phyloP scores from a whole-genome alignment of 768 basidiomycete genomes.

The Rhodotorula kratochvilovae region DNA sequence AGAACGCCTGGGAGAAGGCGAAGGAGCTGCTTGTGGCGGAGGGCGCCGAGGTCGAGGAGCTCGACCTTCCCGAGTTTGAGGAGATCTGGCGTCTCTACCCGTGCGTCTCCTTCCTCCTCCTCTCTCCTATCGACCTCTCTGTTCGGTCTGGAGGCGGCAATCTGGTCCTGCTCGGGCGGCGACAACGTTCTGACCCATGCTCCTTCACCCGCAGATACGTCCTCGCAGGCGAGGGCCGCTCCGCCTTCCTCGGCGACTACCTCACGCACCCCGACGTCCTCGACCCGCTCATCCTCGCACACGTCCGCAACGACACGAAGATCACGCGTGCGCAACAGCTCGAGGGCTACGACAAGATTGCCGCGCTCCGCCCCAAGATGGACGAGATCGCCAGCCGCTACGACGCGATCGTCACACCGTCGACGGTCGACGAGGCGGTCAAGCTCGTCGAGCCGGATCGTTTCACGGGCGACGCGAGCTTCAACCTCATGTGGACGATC shows the following conservation, averaged over 20 bases:
- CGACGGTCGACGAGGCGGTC: constrained; percentile 43
- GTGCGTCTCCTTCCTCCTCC: not conserved
- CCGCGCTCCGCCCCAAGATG: constrained; percentile 41
- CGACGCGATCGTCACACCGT: constrained; percentile 44
- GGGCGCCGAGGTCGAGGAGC: constrained; percentile 44
- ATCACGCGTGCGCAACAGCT: constrained; percentile 35
- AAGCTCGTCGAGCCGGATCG: constrained; percentile 34
- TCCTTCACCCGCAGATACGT: constrained; percentile 2
- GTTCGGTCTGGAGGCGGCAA: too few relatives aligned
- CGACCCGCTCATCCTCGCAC: constrained; percentile 30
- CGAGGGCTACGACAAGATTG: constrained; percentile 44
- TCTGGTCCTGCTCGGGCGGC: too few relatives aligned
- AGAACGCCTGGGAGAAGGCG: constrained; percentile 38
- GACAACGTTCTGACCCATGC: too few relatives aligned
- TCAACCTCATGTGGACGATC: constrained; percentile 43
- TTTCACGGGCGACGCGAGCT: constrained; percentile 38
- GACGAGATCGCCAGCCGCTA: constrained; percentile 44
- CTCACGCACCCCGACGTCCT: constrained; percentile 29
- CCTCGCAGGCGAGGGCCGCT: constrained; percentile 41
- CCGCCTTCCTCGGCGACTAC: constrained; percentile 45
- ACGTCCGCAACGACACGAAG: constrained; percentile 41
- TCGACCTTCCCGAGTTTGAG: constrained; percentile 45
- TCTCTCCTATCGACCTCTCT: too few relatives aligned
- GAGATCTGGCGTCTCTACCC: constrained; percentile 15
- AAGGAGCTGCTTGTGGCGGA: constrained; percentile 39